Evolutionary conservation across 2,329 filamentous ascomycete genomes (phyloP).

Genomic region (Cladophialophora chaetospira): DNA sequence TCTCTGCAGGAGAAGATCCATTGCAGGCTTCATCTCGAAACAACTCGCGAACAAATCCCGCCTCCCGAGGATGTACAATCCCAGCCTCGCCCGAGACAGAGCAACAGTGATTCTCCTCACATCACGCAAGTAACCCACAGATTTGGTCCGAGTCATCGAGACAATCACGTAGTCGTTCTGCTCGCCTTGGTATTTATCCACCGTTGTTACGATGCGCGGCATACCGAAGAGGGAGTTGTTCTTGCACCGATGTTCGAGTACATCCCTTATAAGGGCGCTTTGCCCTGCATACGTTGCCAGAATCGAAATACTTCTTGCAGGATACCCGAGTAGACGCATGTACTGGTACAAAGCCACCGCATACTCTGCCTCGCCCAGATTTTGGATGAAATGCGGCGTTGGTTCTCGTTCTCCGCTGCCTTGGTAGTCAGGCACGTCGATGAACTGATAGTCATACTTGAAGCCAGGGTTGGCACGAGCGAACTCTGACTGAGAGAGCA

Average conservation of each 20-base stretch:
- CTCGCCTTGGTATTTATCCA: slow-evolving; percentile 98
- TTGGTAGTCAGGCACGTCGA: slow-evolving; percentile 92
- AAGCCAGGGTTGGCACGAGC: slow-evolving; percentile 85
- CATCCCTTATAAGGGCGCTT: slow-evolving; percentile 81
- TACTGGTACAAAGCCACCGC: slow-evolving; percentile 94
- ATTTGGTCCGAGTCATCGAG: slow-evolving; percentile 83
- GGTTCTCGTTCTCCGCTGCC: slow-evolving; percentile 85
- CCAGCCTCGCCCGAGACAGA: slow-evolving; percentile 85
- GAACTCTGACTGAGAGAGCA: slow-evolving; percentile 71
- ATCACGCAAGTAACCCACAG: slow-evolving; percentile 89
- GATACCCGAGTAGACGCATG: slow-evolving; percentile 94
- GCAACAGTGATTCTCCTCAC: slow-evolving; percentile 92
- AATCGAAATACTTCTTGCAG: slow-evolving; percentile 79
- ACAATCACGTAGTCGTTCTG: slow-evolving; percentile 98
- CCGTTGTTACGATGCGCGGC: slow-evolving; percentile 86
- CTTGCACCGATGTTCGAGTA: slow-evolving; percentile 79
- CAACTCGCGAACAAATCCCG: slow-evolving; percentile 85
- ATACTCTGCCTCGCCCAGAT: slow-evolving; percentile 95
- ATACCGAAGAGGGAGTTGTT: slow-evolving; percentile 83
- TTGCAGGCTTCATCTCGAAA: slow-evolving; percentile 83
- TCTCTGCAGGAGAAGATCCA: slow-evolving; percentile 73
- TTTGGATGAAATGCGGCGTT: slow-evolving; percentile 92
- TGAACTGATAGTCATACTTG: slow-evolving; percentile 93
- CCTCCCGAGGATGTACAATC: slow-evolving; percentile 88
- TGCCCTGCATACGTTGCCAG: slow-evolving; percentile 94